Conservation (phyloP, 148 eudicot species). For the Rhododendron simsii region DNA sequence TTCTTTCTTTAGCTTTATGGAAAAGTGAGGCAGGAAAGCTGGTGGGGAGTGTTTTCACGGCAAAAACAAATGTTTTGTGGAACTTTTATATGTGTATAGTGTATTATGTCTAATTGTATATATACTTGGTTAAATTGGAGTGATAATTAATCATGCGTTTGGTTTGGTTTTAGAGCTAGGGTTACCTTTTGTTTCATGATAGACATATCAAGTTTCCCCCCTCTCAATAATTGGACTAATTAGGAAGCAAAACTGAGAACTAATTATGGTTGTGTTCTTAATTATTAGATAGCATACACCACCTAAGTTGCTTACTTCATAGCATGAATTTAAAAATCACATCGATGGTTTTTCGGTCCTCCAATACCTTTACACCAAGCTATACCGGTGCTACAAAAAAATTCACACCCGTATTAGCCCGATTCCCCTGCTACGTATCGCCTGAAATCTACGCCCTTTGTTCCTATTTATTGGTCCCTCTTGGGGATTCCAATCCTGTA, state of each 20-base stretch:
- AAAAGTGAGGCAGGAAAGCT: constrained; percentile 46
- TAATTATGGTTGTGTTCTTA: not conserved
- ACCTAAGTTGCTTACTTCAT: not conserved
- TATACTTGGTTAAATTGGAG: constrained; percentile 23
- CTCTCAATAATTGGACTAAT: not conserved
- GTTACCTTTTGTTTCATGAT: not conserved
- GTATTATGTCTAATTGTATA: not conserved
- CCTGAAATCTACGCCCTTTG: no score
- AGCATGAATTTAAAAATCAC: not conserved
- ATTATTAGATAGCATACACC: not conserved
- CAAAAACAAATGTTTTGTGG: constrained; percentile 22
- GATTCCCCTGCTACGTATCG: no score
- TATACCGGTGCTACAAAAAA: no score
- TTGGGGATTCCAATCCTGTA: not conserved
- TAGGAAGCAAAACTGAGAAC: no score
- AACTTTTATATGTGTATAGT: not conserved
- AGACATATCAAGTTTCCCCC: not conserved
- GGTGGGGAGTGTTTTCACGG: constrained; percentile 33
- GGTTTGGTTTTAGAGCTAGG: not conserved
- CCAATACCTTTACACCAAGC: no score
- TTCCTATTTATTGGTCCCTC: not conserved
- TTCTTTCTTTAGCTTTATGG: constrained; percentile 52
- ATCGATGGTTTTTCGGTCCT: not conserved
- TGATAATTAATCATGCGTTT: not conserved
- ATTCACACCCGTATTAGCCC: no score